Base-by-base conservation (phyloP, 352 stramenopile genomes). In the Blastocystis sp. region DNA sequence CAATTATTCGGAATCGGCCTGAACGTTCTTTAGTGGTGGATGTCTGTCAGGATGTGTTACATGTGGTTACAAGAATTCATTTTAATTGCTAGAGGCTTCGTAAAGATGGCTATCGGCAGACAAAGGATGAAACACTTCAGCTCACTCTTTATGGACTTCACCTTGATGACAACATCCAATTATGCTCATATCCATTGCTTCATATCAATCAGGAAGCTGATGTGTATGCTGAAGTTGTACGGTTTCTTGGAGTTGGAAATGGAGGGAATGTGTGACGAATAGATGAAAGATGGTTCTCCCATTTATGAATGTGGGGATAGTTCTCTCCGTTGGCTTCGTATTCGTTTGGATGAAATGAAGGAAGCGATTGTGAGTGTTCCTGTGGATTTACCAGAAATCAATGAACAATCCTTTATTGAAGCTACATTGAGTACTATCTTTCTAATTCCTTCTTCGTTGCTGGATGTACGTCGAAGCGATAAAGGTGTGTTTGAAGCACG, bases 151-250 rank as follows among this genome's bases (percentile, higher is more conserved):
- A 54, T 27, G 65, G 65, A 52, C 35, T 75, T 9, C 65, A 75
- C n/a, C 35, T 75, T 7, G 7, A 52, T 12, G 65, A 75, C 19
- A 9, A 12, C 14, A 9, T n/a, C 27, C 65, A 75, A 46, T 57
- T 75, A 2, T 75, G 65, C 27, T 75, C 32, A n/a, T 75, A 75
- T 54, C 65, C 65, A 5, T 19, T 24, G 12, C 43, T 75, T 24
- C 65, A 75, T 46, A 37, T 51, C 11, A 56, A 56, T 19, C 24
- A 56, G n/a, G 19, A 42, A 21, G n/a, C 39, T 16, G 29, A 42
- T 29, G n/a, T 75, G 6, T 6, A 46, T 4, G 35, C 27, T 16
- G 65, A 75, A 75, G 35, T 51, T 43, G 65, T 75, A 7, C 19
- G 11, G 12, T 46, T 32, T 46, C 12, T 11, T 7, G 27, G 6